Conservation (phyloP, 2,329 filamentous ascomycete genomes). For the Fusarium floridanum region DNA sequence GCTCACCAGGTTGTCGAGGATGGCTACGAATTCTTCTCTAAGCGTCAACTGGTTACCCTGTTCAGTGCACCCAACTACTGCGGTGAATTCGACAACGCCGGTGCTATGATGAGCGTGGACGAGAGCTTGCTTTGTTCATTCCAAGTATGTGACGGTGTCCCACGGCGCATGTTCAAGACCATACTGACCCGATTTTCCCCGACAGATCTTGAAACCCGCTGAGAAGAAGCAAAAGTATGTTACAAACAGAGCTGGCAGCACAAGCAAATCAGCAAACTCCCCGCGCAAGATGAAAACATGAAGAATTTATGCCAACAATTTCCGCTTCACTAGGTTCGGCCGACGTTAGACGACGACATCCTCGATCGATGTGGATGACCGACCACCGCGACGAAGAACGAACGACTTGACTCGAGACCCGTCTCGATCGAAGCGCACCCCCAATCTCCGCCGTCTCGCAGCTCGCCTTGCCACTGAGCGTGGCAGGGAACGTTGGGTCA, state of each 20-base stretch:
- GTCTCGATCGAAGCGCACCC: slow-evolving; percentile 42
- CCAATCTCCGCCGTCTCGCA: slow-evolving; percentile 47
- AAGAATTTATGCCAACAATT: slow-evolving; percentile 68
- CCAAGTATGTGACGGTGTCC: slow-evolving; percentile 73
- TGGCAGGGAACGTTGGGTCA: slow-evolving; percentile 49
- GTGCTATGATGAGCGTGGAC: slow-evolving; percentile 99
- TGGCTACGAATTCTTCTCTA: slow-evolving; percentile 99
- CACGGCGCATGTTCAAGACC: not conserved
- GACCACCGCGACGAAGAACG: slow-evolving; percentile 35
- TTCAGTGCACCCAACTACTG: slow-evolving; percentile 99
- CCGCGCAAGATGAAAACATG: slow-evolving; percentile 41
- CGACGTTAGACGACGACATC: slow-evolving; percentile 77
- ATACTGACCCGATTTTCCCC: slow-evolving; percentile 19
- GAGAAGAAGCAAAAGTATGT: slow-evolving; percentile 99
- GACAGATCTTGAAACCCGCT: slow-evolving; percentile 95
- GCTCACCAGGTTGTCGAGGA: slow-evolving; percentile 99
- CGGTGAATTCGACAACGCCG: slow-evolving; percentile 98
- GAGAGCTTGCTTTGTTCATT: slow-evolving; percentile 98
- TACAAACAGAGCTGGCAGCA: slow-evolving; percentile 76
- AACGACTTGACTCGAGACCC: slow-evolving; percentile 42
- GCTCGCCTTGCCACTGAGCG: slow-evolving; percentile 46
- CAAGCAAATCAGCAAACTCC: slow-evolving; percentile 45
- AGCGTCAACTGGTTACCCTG: slow-evolving; percentile 95
- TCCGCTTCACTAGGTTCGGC: slow-evolving; percentile 89
- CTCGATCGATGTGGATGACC: slow-evolving; percentile 43